Evolutionary conservation across 2,329 filamentous ascomycete species (phyloP), one percentile per base, ranked within the genome.

Genomic region (Scolecobasidium constrictum): DNA sequence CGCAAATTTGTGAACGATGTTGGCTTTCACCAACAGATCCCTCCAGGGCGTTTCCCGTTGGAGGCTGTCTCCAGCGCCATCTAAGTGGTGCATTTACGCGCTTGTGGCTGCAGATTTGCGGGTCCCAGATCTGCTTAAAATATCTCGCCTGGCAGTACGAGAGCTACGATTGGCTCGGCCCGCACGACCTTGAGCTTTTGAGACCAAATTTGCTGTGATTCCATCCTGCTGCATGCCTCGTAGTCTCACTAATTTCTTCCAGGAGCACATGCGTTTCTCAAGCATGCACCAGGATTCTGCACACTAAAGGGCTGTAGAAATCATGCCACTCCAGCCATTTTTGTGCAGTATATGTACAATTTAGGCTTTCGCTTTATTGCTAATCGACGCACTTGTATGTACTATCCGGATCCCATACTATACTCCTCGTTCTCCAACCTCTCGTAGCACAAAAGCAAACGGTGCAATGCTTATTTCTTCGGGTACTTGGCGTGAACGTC

Each of bases 401-500:
- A 31, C n/a, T n/a, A 31, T 31, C 26, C 26, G 26, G 26, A 7
- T 31, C 26, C 9, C n/a, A 7, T 7, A 31, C 26, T 31, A 7
- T n/a, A 31, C n/a, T n/a, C n/a, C n/a, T n/a, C n/a, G n/a, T n/a
- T n/a, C n/a, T n/a, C n/a, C n/a, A n/a, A n/a, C n/a, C n/a, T n/a
- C n/a, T n/a, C n/a, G n/a, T n/a, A n/a, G n/a, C n/a, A n/a, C n/a
- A n/a, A n/a, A n/a, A n/a, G n/a, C n/a, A n/a, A n/a, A n/a, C n/a
- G n/a, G n/a, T n/a, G n/a, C n/a, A n/a, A n/a, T n/a, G n/a, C n/a
- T n/a, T n/a, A n/a, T n/a, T n/a, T 35, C 38, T 40, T 45, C 7
- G 4, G 31, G 50, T 71, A 56, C 56, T 72, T 72, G 64, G 82
- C 81, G 68, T 92, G 82, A 56, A 82, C 81, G 47, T 77, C 69